These are phyloP conservation scores for Nemophila menziesii DNA, from an alignment of 257 asterid genomes.

Conservation along the genomic window DNA sequence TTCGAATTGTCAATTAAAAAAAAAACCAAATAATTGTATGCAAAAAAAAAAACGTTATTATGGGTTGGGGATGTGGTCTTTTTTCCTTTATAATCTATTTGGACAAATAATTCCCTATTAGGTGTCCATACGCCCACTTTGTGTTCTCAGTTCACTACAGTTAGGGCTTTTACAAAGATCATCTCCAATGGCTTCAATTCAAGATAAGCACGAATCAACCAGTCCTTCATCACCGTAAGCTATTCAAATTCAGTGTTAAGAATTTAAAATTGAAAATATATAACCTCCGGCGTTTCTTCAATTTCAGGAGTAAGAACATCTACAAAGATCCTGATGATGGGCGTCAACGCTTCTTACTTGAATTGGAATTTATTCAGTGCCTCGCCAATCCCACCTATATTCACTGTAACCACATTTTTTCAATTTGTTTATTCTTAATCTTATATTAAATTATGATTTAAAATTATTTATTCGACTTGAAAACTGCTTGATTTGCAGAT, in stretches of 20 bases:
- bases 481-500: slow-evolving; percentile 42
- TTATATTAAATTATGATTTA: not conserved
- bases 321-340: slow-evolving; percentile 95
- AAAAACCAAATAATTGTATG: no score
- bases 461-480: slow-evolving; percentile 4
- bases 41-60: no score
- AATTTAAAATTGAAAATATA: no score
- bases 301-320: slow-evolving; percentile 33
- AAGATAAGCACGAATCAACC: slow-evolving; percentile 24
- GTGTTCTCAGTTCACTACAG: not conserved
- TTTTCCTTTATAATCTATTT: no score
- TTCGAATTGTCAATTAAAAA: no score
- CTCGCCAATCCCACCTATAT: slow-evolving; percentile 87
- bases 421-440: not conserved
- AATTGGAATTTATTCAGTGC: slow-evolving; percentile 87
- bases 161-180: slow-evolving; percentile 12
- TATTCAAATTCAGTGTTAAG: no score
- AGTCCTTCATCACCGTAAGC: slow-evolving; percentile 36
- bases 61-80: no score
- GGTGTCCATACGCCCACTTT: not conserved
- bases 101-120: no score
- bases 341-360: slow-evolving; percentile 79
- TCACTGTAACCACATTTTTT: slow-evolving; percentile 19
- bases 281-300: not conserved
- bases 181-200: slow-evolving; percentile 28